phyloP scores from a whole-genome alignment of 148 eudicot genomes.

The Silene conica region DNA sequence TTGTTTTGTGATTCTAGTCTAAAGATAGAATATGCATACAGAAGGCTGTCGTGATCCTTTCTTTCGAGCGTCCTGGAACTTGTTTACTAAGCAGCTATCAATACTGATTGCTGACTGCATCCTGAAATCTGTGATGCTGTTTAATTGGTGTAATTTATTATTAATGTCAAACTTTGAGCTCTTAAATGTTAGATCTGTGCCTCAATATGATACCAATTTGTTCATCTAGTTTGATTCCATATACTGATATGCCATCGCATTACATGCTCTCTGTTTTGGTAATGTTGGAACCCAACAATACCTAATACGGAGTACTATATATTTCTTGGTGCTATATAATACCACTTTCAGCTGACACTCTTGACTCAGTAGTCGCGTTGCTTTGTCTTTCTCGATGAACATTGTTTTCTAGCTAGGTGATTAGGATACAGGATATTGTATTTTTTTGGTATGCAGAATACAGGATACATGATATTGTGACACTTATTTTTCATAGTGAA shows the following conservation, averaged over 20 bases:
- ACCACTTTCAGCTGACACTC: background rate
- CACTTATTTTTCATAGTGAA: background rate
- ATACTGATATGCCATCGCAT: no score
- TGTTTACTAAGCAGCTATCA: background rate
- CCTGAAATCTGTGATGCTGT: no score
- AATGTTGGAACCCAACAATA: no score
- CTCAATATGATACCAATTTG: no score
- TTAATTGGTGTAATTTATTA: no score
- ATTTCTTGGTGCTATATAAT: background rate
- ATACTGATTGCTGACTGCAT: no score
- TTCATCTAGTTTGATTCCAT: no score
- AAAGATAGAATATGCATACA: background rate
- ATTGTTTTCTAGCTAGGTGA: background rate
- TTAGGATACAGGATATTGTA: conserved; percentile 5
- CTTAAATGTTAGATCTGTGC: no score
- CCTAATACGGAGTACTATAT: no score
- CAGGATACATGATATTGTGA: background rate
- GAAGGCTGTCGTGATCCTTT: background rate
- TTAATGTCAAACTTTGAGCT: no score
- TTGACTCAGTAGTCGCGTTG: background rate
- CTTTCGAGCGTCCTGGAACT: background rate
- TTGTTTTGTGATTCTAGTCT: background rate
- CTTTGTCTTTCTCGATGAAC: background rate
- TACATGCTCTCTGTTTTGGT: no score
- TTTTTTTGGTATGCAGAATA: no score